Base-by-base conservation (phyloP, 1,284 basidiomycete genomes). In the Leccinum cinnamomeum region DNA sequence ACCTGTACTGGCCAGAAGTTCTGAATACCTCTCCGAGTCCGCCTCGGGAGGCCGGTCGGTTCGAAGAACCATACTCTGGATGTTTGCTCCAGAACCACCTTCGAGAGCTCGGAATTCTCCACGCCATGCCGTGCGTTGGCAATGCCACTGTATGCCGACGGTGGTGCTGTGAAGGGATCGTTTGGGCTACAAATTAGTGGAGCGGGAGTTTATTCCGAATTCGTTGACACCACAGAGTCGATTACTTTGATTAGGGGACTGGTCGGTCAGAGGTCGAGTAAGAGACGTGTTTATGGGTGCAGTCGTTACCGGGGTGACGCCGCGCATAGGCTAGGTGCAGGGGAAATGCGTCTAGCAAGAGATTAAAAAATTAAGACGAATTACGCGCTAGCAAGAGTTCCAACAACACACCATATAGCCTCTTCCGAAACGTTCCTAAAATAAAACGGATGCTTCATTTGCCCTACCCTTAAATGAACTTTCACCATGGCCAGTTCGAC, bases 401-500 rank as follows among this genome's bases (percentile, higher is more conserved):
- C n/a, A 28, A 44, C 6, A 8, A 64, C 74, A 30, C 73, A 88
- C 86, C 81, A 83, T 65, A 88, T 78, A 30, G 89, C 88, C 74
- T 89, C 86, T 30, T 81, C 76, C 2, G 89, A 90, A 6, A 88
- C 85, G 57, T 77, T 77, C 67, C 88, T 90, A 61, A 11, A 54
- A 64, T 14, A 41, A 58, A 51, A 53, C 50, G 30, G 10, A 55
- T 20, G 37, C 28, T 65, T 65, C 18, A 62, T 50, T 53, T 44
- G 30, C 11, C 6, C 16, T 44, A 23, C 50, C 5, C 37, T 28
- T 6, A 37, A 18, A 73, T 82, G 37, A 37, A 14, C 37, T 7
- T 37, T 54, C 65, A 88, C 89, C 86, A 83, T 65, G 88, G 88
- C 90, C 90, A 92, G 68, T 91, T 92, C 2, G 91, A 91, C 37